Percentiles rank a stretch among this genome's conserved stretches.
These are phyloP conservation scores for Populus tremula DNA, from an alignment of 345 rosid species.

Conservation along the genomic window DNA sequence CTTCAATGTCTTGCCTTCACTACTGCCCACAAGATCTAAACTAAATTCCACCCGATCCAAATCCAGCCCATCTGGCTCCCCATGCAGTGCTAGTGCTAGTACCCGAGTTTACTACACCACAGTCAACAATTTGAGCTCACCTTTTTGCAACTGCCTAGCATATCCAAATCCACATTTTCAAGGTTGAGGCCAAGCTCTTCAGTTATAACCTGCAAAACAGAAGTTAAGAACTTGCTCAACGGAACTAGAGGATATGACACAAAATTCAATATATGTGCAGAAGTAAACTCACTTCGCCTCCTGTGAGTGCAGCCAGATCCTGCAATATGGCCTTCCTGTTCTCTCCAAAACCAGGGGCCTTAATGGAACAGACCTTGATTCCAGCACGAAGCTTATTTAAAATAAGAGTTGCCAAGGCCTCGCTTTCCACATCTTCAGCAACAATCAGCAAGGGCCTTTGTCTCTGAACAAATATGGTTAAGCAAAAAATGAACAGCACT, in stretches of 20 bases:
- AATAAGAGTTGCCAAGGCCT: slow-evolving; percentile 81
- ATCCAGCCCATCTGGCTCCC: not conserved
- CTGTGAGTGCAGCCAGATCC: slow-evolving; percentile 88
- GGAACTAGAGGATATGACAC: not conserved
- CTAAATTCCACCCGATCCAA: not conserved
- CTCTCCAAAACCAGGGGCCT: slow-evolving; percentile 98
- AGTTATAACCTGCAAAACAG: slow-evolving; percentile 59
- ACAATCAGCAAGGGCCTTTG: slow-evolving; percentile 85
- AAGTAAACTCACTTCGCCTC: slow-evolving; percentile 62
- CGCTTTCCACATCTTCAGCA: slow-evolving; percentile 97
- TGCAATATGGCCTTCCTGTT: slow-evolving; percentile 79
- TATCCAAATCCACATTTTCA: slow-evolving; percentile 73
- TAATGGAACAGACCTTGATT: slow-evolving; percentile 94
- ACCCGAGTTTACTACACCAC: not conserved
- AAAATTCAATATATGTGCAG: not conserved
- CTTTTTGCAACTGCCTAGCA: slow-evolving; percentile 94
- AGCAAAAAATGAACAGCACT: not conserved
- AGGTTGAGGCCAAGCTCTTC: slow-evolving; percentile 96
- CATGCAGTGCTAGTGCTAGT: not conserved
- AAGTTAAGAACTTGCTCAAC: not conserved
- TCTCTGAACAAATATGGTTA: slow-evolving; percentile 39
- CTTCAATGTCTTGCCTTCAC: not conserved
- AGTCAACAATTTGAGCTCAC: slow-evolving; percentile 25
- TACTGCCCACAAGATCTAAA: not conserved
- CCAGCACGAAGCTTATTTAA: slow-evolving; percentile 96